A percentile compares a stretch with the other conserved stretches of the same genome.
phyloP scores from a whole-genome alignment of 2,329 filamentous ascomycete species.

The Aspergillus tamarii region DNA sequence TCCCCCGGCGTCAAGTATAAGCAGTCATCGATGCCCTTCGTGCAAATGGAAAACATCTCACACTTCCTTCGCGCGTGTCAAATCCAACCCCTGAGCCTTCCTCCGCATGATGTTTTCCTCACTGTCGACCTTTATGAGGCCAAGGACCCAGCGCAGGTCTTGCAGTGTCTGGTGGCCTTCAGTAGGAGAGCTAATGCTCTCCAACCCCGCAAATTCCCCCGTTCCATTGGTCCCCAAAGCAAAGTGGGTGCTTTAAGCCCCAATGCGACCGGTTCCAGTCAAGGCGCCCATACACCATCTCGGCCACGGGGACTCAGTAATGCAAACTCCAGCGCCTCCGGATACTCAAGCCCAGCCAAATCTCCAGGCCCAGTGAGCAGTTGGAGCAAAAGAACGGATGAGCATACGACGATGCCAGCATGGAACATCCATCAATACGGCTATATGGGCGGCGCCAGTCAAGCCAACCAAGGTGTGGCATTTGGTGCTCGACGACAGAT shows the following conservation, averaged over 20 bases:
- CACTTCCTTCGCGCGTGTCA: slow-evolving; percentile 92
- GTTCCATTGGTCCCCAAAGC: slow-evolving; percentile 73
- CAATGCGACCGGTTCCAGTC: slow-evolving; percentile 66
- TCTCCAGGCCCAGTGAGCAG: slow-evolving; percentile 69
- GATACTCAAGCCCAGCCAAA: slow-evolving; percentile 65
- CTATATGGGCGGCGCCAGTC: slow-evolving; percentile 96
- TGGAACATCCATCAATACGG: slow-evolving; percentile 99
- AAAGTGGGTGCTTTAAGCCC: slow-evolving; percentile 65
- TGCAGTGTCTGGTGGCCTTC: slow-evolving; percentile 91
- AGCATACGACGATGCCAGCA: slow-evolving; percentile 79
- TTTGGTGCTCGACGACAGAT: slow-evolving; percentile 94
- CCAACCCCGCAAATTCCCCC: slow-evolving; percentile 74
- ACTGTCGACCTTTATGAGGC: slow-evolving; percentile 95
- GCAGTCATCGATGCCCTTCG: slow-evolving; percentile 91
- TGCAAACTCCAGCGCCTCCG: slow-evolving; percentile 43
- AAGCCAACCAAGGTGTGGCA: slow-evolving; percentile 90
- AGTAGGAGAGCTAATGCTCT: slow-evolving; percentile 79
- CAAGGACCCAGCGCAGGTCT: slow-evolving; percentile 93
- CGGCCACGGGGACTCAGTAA: slow-evolving; percentile 57
- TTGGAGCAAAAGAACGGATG: slow-evolving; percentile 86
- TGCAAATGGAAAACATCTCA: slow-evolving; percentile 99
- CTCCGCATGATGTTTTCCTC: slow-evolving; percentile 92
- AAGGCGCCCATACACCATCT: slow-evolving; percentile 44
- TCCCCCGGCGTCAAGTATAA: slow-evolving; percentile 86
- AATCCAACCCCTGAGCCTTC: slow-evolving; percentile 79